phyloP scores from a whole-genome alignment of 805 yeast species.

The Candida khao-thaluensis region DNA sequence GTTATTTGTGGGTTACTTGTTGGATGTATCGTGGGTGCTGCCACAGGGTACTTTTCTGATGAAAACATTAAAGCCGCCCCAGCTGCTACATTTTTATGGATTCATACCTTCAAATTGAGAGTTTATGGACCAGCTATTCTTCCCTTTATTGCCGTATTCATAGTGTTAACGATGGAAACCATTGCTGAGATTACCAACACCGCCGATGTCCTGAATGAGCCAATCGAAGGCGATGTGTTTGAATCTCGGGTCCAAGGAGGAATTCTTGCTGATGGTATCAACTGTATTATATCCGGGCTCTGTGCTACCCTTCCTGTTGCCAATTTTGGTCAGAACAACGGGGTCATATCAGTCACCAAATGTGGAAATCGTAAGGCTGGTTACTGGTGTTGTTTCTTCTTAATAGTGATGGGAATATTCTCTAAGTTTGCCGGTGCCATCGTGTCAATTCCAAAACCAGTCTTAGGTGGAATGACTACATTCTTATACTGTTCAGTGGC shows the following conservation, averaged over 20 bases:
- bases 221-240: slow-evolving; percentile 74
- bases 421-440: slow-evolving; percentile 84
- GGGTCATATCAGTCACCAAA: slow-evolving; percentile 86
- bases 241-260: slow-evolving; percentile 92
- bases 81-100: slow-evolving; percentile 82
- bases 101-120: slow-evolving; percentile 69
- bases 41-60: slow-evolving; percentile 73
- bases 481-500: slow-evolving; percentile 73
- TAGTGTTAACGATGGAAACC: slow-evolving; percentile 85
- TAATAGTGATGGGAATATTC: slow-evolving; percentile 81
- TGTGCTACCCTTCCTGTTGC: slow-evolving; percentile 82
- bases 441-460: slow-evolving; percentile 49
- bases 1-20: slow-evolving; percentile 78
- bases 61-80: slow-evolving; percentile 65
- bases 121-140: slow-evolving; percentile 82
- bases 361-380: slow-evolving; percentile 84
- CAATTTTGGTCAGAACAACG: slow-evolving; percentile 91
- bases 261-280: slow-evolving; percentile 80
- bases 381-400: slow-evolving; percentile 72
- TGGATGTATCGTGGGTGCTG: slow-evolving; percentile 91
- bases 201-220: slow-evolving; percentile 80
- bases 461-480: slow-evolving; percentile 82
- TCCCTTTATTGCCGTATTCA: slow-evolving; percentile 78
- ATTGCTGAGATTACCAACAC: slow-evolving; percentile 94
- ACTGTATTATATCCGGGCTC: slow-evolving; percentile 71